These are phyloP conservation scores for Aureobasidium leucospermi DNA, from an alignment of 2,329 filamentous ascomycete genomes.

Conservation along the genomic window DNA sequence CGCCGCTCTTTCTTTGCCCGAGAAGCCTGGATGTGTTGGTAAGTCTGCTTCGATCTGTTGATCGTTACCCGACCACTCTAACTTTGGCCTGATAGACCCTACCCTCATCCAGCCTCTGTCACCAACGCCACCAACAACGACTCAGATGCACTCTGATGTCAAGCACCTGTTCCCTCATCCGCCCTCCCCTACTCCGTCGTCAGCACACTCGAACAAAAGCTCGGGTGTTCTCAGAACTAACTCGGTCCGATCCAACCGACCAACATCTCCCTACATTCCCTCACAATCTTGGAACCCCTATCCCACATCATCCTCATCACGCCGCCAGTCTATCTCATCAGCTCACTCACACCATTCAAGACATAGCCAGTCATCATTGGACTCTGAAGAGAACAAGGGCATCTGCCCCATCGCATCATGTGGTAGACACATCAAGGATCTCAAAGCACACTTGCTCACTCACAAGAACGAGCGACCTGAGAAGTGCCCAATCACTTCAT, in stretches of 20 bases:
- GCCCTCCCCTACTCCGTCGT: conserved; percentile 57
- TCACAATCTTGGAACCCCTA: conserved; percentile 47
- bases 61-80: neutral
- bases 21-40: conserved; percentile 44
- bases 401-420: conserved; percentile 79
- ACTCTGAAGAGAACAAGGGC: conserved; percentile 49
- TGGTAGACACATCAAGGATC: conserved; percentile 78
- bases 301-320: conserved; percentile 32
- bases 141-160: conserved; percentile 32
- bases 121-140: conserved; percentile 32
- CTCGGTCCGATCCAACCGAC: conserved; percentile 28
- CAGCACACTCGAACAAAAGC: conserved; percentile 35
- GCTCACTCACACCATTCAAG: conserved; percentile 59
- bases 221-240: conserved; percentile 60
- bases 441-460: conserved; percentile 91
- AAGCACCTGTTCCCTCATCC: conserved; percentile 39
- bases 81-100: conserved; percentile 41
- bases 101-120: conserved; percentile 50
- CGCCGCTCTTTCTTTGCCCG: conserved; percentile 39
- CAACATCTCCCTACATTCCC: conserved; percentile 7
- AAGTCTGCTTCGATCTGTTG: conserved; percentile 37
- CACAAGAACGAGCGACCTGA: conserved; percentile 86
- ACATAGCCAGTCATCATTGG: conserved; percentile 41
- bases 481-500: conserved; percentile 87
- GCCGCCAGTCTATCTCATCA: conserved; percentile 63